Percentiles rank a stretch among this genome's conserved stretches.
Conservation (phyloP, 345 rosid species). For the Acer campestre region DNA sequence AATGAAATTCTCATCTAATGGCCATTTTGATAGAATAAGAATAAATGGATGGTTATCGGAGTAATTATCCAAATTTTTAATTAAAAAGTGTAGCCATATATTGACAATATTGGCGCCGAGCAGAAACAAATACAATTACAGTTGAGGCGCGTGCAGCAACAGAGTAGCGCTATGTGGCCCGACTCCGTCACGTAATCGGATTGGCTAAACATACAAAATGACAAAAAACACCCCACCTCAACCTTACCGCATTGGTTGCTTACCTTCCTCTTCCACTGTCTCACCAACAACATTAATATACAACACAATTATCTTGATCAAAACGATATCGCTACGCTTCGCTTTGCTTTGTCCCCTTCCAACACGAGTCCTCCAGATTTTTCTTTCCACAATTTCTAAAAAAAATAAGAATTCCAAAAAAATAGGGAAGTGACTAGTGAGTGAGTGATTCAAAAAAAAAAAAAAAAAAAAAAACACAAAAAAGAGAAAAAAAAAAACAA, state of each 20-base stretch:
- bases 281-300: too few relatives aligned
- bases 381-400: not conserved
- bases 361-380: not conserved
- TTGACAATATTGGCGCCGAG: not conserved
- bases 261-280: not conserved
- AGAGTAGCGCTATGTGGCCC: not conserved
- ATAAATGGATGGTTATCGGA: too few relatives aligned
- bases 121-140: not conserved
- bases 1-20: too few relatives aligned
- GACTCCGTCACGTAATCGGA: not conserved
- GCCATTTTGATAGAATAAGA: too few relatives aligned
- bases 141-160: not conserved
- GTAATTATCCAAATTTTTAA: too few relatives aligned
- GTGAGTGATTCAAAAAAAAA: not conserved
- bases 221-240: not conserved
- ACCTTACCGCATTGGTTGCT: not conserved
- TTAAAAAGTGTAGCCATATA: too few relatives aligned
- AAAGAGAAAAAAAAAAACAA: too few relatives aligned
- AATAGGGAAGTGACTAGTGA: not conserved
- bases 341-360: not conserved
- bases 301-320: too few relatives aligned
- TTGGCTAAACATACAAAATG: not conserved
- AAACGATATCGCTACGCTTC: too few relatives aligned
- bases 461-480: too few relatives aligned
- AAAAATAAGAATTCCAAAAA: not conserved